Evolutionary conservation across 2,329 filamentous ascomycete species (phyloP).

Genomic region (Penicillium sp.): DNA sequence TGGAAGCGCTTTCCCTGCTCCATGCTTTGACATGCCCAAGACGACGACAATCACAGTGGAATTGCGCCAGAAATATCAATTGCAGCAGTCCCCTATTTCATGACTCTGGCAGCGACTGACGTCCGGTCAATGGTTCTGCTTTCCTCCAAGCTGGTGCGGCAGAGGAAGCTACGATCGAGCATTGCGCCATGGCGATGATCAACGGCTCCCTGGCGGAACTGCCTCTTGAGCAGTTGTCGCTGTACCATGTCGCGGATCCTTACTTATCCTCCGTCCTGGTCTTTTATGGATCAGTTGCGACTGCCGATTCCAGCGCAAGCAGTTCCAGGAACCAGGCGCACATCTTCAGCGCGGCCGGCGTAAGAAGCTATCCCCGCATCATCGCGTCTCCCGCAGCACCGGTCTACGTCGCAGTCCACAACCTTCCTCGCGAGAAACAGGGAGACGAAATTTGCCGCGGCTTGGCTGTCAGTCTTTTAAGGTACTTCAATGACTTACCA

Average conservation of each 20-base stretch:
- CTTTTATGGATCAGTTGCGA: slow-evolving; percentile 89
- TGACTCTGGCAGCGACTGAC: neutral
- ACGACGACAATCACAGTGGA: neutral
- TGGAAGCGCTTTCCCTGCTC: slow-evolving; percentile 10
- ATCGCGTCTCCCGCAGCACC: slow-evolving; percentile 90
- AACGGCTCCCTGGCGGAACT: slow-evolving; percentile 70
- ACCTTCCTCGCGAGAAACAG: slow-evolving; percentile 88
- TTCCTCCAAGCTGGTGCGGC: neutral
- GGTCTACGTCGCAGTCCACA: slow-evolving; percentile 83
- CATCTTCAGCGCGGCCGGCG: slow-evolving; percentile 82
- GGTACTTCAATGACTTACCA: slow-evolving; percentile 88
- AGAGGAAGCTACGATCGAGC: slow-evolving; percentile 14
- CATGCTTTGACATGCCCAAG: slow-evolving; percentile 1
- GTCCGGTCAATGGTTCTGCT: neutral
- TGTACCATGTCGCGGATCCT: slow-evolving; percentile 86
- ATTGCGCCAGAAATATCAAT: neutral
- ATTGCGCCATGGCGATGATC: slow-evolving; percentile 71
- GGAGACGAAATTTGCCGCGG: slow-evolving; percentile 90
- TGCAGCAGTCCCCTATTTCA: neutral
- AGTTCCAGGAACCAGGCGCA: slow-evolving; percentile 94
- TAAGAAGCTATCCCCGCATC: slow-evolving; percentile 83
- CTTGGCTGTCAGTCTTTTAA: slow-evolving; percentile 85
- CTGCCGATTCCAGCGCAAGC: slow-evolving; percentile 78
- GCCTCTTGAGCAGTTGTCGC: slow-evolving; percentile 73
- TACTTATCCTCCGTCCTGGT: slow-evolving; percentile 75